Conservation (phyloP, 108 stramenopile genomes). For the Fistulifera solaris region DNA sequence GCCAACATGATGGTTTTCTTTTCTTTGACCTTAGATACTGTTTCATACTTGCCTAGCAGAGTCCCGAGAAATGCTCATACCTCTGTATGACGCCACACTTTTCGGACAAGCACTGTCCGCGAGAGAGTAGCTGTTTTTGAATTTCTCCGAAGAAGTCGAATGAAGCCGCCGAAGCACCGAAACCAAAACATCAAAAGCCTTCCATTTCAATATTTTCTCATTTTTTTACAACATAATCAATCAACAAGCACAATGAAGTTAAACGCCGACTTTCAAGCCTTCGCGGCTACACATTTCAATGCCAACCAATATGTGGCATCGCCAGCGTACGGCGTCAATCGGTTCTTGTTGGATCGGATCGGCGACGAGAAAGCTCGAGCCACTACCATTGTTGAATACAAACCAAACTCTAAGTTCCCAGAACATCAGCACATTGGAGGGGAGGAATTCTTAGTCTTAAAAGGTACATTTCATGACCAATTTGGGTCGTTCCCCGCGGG, state of each 20-base stretch:
- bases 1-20: too few species aligned
- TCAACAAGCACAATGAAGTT: slow-evolving; percentile 18
- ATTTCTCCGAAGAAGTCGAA: too few species aligned
- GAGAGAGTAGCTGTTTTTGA: too few species aligned
- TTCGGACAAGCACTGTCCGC: too few species aligned
- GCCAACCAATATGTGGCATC: slow-evolving; percentile 27
- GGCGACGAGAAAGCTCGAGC: slow-evolving; percentile 36
- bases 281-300: slow-evolving; percentile 25
- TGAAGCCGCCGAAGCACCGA: too few species aligned
- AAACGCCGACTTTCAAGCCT: slow-evolving; percentile 24
- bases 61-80: too few species aligned
- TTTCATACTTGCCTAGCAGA: too few species aligned
- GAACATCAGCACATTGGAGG: slow-evolving; percentile 35
- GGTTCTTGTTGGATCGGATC: slow-evolving; percentile 37
- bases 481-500: slow-evolving; percentile 31
- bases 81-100: too few species aligned
- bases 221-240: too few species aligned
- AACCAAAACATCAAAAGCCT: too few species aligned
- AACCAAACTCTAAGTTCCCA: slow-evolving; percentile 32
- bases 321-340: slow-evolving; percentile 31
- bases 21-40: too few species aligned
- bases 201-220: too few species aligned
- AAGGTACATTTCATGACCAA: slow-evolving; percentile 35
- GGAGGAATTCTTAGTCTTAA: slow-evolving; percentile 36
- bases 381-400: slow-evolving; percentile 35